phyloP scores from a whole-genome alignment of 495 filamentous ascomycete genomes.

The Jackrogersella multiformis region DNA sequence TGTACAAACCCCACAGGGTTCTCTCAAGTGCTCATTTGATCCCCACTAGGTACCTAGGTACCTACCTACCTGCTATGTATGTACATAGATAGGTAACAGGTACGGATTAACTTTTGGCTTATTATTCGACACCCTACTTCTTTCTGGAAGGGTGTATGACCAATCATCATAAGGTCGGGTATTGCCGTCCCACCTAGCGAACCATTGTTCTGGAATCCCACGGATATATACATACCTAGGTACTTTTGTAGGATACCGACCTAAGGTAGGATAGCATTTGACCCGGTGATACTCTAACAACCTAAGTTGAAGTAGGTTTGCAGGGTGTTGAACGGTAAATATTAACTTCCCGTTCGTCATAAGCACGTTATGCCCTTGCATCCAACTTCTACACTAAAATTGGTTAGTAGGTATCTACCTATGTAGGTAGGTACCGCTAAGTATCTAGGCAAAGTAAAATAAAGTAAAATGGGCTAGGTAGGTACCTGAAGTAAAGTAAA shows the following conservation, averaged over 20 bases:
- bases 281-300: not conserved
- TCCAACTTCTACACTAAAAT: not conserved
- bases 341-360: not conserved
- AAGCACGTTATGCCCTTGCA: not conserved
- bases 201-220: constrained; percentile 4
- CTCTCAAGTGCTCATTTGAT: constrained; percentile 9
- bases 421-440: too few relatives aligned
- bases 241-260: not conserved
- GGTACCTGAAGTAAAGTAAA: too few relatives aligned
- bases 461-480: too few relatives aligned
- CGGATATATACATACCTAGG: too few relatives aligned
- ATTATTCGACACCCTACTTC: not conserved
- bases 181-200: constrained; percentile 3
- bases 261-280: too few relatives aligned
- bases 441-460: too few relatives aligned
- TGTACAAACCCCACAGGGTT: constrained; percentile 25
- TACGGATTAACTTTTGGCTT: too few relatives aligned
- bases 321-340: not conserved
- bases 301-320: not conserved
- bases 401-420: too few relatives aligned
- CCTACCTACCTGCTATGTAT: not conserved
- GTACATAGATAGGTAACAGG: too few relatives aligned
- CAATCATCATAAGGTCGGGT: constrained; percentile 17
- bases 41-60: constrained; percentile 1
- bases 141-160: constrained; percentile 9